Evolutionary conservation across 768 basidiomycete species (phyloP), one percentile per base, ranked within the genome.

Genomic region (Boletus vermiculosoides): DNA sequence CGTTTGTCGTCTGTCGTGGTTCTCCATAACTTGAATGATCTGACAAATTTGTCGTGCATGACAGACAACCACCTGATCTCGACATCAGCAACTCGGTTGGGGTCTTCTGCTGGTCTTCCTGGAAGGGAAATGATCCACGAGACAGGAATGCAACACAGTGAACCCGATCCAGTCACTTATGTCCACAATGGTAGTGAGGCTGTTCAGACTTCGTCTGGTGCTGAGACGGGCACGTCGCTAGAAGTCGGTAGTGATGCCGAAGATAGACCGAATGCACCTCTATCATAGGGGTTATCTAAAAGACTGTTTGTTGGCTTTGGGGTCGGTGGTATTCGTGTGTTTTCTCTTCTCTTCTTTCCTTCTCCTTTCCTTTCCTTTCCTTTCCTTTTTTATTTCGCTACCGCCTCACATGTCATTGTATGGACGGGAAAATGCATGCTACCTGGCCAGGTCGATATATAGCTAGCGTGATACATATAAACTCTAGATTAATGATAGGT

Each of bases 51-150:
- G n/a, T 42, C 45, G 8, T 55, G 28, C 34, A 52, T 63, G 50
- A 59, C 49, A 79, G 78, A 73, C 60, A 80, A 79, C 60, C 78
- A 79, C 54, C 60, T 78, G 62, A 63, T 75, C 18, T 58, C 63
- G 12, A 45, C 40, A 42, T 33, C 55, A 31, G 22, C 45, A 18
- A 15, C 28, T 4, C 53, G 53, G 30, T 44, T 28, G 23, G 56
- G 42, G 16, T 18, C 52, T 18, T 34, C 58, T 31, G n/a, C 7
- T 30, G 52, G 40, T n/a, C 44, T 49, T 46, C 33, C 42, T 15
- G 61, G 30, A 25, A 36, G 50, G 22, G 54, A 52, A 10, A n/a
- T 45, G 15, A 30, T 39, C 28, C 52, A 41, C 18, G 58, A 54
- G 31, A 42, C 28, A 34, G 60, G 34, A 12, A 23, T 18, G 41